These are phyloP conservation scores for Calonectria hongkongensis DNA, from an alignment of 2,329 filamentous ascomycete genomes.

Conservation along the genomic window DNA sequence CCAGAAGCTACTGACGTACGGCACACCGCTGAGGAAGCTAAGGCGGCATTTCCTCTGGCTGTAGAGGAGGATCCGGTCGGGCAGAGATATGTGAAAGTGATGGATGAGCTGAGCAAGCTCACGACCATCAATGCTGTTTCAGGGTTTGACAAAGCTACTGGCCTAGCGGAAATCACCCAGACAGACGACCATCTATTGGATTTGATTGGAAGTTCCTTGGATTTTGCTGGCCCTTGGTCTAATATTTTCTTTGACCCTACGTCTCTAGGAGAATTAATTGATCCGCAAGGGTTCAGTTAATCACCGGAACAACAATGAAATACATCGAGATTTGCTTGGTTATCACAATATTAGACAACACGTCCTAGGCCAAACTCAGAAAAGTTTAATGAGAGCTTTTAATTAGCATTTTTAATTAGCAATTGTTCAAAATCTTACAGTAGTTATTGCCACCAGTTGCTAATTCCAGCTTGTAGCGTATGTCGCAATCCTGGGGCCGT, in stretches of 20 bases:
- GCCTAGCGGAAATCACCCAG: neutral
- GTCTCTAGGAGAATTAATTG: neutral
- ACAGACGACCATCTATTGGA: neutral
- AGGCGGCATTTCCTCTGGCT: neutral
- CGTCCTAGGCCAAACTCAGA: too few relatives aligned
- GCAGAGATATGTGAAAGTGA: neutral
- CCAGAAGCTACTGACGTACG: neutral
- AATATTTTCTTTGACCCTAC: slow-evolving; percentile 9
- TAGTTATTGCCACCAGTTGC: neutral
- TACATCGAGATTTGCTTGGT: neutral
- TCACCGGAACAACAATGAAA: neutral
- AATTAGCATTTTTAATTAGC: neutral
- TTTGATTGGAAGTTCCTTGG: neutral
- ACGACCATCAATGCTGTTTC: neutral
- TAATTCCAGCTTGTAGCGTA: too few relatives aligned
- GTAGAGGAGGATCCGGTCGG: neutral
- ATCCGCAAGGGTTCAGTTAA: neutral
- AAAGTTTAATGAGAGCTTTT: neutral
- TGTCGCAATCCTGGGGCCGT: too few relatives aligned
- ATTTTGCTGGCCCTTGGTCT: neutral
- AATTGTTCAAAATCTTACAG: neutral
- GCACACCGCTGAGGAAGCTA: neutral
- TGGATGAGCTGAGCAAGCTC: slow-evolving; percentile 3
- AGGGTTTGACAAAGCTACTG: neutral
- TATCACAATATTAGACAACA: too few relatives aligned